These are phyloP conservation scores for Cladosporium phlei DNA, from an alignment of 2,329 filamentous ascomycete genomes.

Conservation along the genomic window DNA sequence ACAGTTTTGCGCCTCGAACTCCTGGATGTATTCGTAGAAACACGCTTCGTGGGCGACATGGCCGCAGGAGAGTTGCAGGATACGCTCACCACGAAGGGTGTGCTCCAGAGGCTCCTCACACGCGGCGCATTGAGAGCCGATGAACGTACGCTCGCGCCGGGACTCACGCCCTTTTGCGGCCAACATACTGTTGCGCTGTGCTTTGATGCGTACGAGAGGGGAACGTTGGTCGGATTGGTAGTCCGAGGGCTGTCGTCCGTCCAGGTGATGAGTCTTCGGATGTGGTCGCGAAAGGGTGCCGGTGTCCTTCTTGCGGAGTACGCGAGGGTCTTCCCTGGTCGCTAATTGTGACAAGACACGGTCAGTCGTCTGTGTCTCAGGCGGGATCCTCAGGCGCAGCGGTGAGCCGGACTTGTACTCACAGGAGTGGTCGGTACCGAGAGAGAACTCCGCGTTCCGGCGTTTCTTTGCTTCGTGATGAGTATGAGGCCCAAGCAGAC, in stretches of 20 bases:
- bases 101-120: conserved; percentile 97
- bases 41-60: conserved; percentile 97
- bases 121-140: conserved; percentile 89
- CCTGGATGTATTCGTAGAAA: conserved; percentile 97
- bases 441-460: conserved; percentile 9
- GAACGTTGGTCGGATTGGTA: neutral
- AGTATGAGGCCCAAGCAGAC: neutral
- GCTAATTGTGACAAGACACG: conserved; percentile 12
- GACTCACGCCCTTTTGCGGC: conserved; percentile 33
- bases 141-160: conserved; percentile 87
- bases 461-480: conserved; percentile 6
- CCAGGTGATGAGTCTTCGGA: conserved; percentile 6
- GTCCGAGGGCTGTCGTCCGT: conserved; percentile 1
- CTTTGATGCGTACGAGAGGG: conserved; percentile 14
- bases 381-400: conserved; percentile 3
- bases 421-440: conserved; percentile 8
- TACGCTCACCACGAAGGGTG: conserved; percentile 85
- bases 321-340: conserved; percentile 6
- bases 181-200: conserved; percentile 30
- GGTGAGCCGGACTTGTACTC: conserved; percentile 8
- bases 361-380: conserved; percentile 12
- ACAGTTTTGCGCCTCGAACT: conserved; percentile 80
- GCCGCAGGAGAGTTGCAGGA: conserved; percentile 92
- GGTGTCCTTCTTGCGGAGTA: conserved; percentile 9
- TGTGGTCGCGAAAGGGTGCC: conserved; percentile 7